Evolutionary conservation across 2,329 filamentous ascomycete genomes (phyloP).

Genomic region (Ceratocystiopsis minuta): DNA sequence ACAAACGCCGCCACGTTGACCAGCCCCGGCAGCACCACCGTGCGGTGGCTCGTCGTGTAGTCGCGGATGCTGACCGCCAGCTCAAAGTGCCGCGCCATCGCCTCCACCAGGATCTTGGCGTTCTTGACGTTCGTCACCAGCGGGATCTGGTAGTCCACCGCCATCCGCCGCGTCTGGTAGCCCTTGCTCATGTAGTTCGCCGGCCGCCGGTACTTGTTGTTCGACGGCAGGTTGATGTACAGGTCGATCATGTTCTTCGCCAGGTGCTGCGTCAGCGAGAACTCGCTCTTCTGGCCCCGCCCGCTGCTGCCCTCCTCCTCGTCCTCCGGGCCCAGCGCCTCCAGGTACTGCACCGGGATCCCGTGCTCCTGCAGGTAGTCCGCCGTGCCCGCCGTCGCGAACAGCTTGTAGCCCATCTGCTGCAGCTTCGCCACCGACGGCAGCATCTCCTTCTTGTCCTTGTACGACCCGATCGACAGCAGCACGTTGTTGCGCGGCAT

Average conservation of each 20-base stretch:
- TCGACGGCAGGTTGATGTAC: conserved; percentile 98
- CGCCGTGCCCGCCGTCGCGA: conserved; percentile 87
- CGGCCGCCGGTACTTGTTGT: conserved; percentile 88
- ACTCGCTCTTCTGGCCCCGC: conserved; percentile 65
- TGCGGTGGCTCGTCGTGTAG: conserved; percentile 77
- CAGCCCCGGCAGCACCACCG: conserved; percentile 53
- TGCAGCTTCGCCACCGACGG: conserved; percentile 80
- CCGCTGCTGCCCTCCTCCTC: conserved; percentile 21
- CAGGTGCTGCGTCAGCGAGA: conserved; percentile 89
- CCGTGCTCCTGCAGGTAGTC: conserved; percentile 91
- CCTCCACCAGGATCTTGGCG: conserved; percentile 91
- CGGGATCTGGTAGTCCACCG: conserved; percentile 91
- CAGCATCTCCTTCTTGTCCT: conserved; percentile 95
- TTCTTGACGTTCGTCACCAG: conserved; percentile 99
- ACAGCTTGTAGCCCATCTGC: conserved; percentile 84
- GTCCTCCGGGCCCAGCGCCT: conserved; percentile 61
- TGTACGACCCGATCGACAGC: conserved; percentile 88
- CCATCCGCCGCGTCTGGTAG: conserved; percentile 92
- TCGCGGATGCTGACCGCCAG: conserved; percentile 70
- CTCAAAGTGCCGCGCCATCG: conserved; percentile 75
- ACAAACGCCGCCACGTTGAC: conserved; percentile 71
- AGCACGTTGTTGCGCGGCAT: conserved; percentile 91
- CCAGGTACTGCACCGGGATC: conserved; percentile 82
- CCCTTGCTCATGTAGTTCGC: conserved; percentile 98
- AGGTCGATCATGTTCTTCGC: conserved; percentile 96